Evolutionary conservation across 805 yeast species (phyloP).

Genomic region (Metschnikowia kunwiensis): DNA sequence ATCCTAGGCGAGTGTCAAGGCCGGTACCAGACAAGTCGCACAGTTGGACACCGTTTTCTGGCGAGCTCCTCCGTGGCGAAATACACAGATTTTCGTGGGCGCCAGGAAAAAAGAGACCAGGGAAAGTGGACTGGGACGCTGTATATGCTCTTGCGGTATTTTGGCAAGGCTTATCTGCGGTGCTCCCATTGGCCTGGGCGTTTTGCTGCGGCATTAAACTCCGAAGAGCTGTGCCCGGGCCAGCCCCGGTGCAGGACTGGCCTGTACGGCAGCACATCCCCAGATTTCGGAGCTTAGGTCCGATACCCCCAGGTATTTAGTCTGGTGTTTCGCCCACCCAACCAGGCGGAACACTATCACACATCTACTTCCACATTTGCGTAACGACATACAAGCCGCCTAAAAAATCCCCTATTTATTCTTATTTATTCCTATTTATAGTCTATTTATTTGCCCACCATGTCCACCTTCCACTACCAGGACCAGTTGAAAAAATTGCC

Average conservation of each 20-base stretch:
- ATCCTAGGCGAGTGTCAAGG: too few relatives aligned
- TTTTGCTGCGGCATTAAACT: constrained; percentile 4
- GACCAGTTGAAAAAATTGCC: constrained; percentile 64
- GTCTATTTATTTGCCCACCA: background rate
- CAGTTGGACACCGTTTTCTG: too few relatives aligned
- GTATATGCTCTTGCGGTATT: too few relatives aligned
- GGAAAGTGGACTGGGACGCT: too few relatives aligned
- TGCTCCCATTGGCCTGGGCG: too few relatives aligned
- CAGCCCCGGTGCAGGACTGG: background rate
- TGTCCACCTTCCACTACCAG: constrained; percentile 55
- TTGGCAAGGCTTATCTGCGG: too few relatives aligned
- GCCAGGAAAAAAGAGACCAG: too few relatives aligned
- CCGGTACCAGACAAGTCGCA: background rate
- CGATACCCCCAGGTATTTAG: constrained; percentile 8
- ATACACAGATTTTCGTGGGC: too few relatives aligned
- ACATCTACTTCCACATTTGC: too few relatives aligned
- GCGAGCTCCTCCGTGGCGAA: too few relatives aligned
- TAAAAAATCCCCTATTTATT: background rate
- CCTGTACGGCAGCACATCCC: constrained; percentile 11
- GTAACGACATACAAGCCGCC: background rate
- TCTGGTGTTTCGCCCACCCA: too few relatives aligned
- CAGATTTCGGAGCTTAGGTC: constrained; percentile 18
- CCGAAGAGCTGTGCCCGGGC: constrained; percentile 7
- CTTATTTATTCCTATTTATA: constrained; percentile 1
- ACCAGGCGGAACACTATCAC: too few relatives aligned